Conservation (phyloP, 2,329 filamentous ascomycete species). For the Pseudocercospora cruenta region DNA sequence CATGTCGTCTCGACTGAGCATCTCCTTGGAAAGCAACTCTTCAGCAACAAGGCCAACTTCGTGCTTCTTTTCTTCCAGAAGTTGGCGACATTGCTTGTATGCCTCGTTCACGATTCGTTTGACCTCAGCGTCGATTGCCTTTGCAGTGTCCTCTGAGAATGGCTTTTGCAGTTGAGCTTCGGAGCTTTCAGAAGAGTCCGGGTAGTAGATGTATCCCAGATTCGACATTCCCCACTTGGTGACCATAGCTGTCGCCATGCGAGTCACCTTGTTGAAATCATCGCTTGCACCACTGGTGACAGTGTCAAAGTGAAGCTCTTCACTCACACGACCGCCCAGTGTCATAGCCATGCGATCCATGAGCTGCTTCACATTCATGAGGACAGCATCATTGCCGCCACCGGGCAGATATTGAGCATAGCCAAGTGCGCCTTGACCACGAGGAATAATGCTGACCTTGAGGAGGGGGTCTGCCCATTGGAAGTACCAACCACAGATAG, state of each 20-base stretch:
- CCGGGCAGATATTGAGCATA: constrained; percentile 97
- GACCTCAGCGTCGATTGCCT: constrained; percentile 89
- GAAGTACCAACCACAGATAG: constrained; percentile 98
- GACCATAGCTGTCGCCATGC: constrained; percentile 96
- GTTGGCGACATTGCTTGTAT: constrained; percentile 84
- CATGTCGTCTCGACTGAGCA: constrained; percentile 89
- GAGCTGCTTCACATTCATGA: constrained; percentile 93
- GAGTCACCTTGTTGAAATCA: constrained; percentile 97
- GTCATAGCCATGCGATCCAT: constrained; percentile 99
- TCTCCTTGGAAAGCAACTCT: constrained; percentile 89
- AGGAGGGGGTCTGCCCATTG: constrained; percentile 94
- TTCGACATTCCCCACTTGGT: constrained; percentile 99
- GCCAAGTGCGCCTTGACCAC: constrained; percentile 87
- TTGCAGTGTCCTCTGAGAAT: constrained; percentile 91
- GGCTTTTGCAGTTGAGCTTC: constrained; percentile 83
- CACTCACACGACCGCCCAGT: constrained; percentile 88
- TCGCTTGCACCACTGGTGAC: constrained; percentile 94
- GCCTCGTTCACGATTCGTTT: constrained; percentile 89
- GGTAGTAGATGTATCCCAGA: constrained; percentile 89
- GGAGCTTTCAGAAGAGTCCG: constrained; percentile 53
- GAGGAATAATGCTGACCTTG: constrained; percentile 98
- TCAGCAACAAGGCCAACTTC: constrained; percentile 90
- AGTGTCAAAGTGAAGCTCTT: constrained; percentile 95
- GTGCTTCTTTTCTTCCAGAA: constrained; percentile 81
- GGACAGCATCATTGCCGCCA: constrained; percentile 86